Base-by-base conservation (phyloP, 768 basidiomycete species). In the Mrakia blollopis region DNA sequence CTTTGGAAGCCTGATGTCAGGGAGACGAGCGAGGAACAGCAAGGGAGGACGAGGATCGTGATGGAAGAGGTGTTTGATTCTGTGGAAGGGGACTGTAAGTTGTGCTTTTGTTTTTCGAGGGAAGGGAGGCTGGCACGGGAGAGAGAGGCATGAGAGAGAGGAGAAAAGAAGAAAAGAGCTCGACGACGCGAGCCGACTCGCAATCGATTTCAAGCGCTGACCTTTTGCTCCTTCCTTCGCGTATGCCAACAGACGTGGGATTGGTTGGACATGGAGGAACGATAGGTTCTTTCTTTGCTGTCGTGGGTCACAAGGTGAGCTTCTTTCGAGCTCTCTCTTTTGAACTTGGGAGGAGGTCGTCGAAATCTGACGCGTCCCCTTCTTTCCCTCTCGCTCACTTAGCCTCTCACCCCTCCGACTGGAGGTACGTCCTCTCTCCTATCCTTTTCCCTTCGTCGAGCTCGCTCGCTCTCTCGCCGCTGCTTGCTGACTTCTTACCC, bases 181-280 rank as follows among this genome's bases (percentile, higher is more conserved):
- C 25, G 57, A 57, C 54, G 5, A 44, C 11, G 10, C 5, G 57
- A 57, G 28, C 57, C 9, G 57, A 57, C 23, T 25, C n/a, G n/a
- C n/a, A n/a, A n/a, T n/a, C n/a, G n/a, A n/a, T n/a, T n/a, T n/a
- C n/a, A n/a, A n/a, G n/a, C n/a, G 50, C 50, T 62, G 60, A 8
- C 60, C 5, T 18, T 65, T 16, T 18, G n/a, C n/a, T 35, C 41
- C 65, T 37, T 44, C 8, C 25, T 37, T 37, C 21, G 11, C 32
- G 32, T 18, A 1, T 35, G 5, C 61, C 18, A n/a, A 8, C 2
- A 68, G 65, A 68, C 25, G 65, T 68, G 5, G 65, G 65, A 0
- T 23, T 68, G 35, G 65, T 68, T 0, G 65, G 65, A 6, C 65
- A 68, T 25, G 65, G 65, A 5, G 65, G 65, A 41, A 68, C 65